Conservation (phyloP, 2,329 filamentous ascomycete species). For the Trichoderma guizhouense region DNA sequence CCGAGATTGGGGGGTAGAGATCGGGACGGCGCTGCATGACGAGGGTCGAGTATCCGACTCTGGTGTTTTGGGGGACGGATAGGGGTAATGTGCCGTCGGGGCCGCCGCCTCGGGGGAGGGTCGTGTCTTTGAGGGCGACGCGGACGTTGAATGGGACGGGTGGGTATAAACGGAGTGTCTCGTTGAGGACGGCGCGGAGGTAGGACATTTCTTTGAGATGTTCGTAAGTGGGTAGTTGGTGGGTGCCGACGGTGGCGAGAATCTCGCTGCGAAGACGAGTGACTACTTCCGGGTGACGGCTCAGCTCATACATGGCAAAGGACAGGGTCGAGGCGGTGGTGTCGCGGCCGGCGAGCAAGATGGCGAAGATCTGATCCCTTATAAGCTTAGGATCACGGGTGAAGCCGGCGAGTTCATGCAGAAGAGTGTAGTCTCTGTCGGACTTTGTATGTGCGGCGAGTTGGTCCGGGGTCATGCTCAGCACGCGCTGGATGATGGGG, state of each 20-base stretch:
- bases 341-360: constrained; percentile 81
- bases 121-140: constrained; percentile 68
- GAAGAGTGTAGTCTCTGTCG: constrained; percentile 74
- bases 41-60: constrained; percentile 64
- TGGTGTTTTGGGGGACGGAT: constrained; percentile 63
- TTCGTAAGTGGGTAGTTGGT: constrained; percentile 65
- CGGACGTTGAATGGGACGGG: constrained; percentile 78
- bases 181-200: constrained; percentile 68
- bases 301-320: constrained; percentile 80
- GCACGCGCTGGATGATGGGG: constrained; percentile 70
- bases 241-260: constrained; percentile 59
- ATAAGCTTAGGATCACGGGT: constrained; percentile 70
- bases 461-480: constrained; percentile 67
- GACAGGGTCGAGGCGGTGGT: constrained; percentile 80
- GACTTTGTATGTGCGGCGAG: constrained; percentile 68
- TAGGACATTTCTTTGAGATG: constrained; percentile 89
- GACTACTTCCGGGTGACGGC: constrained; percentile 64
- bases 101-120: constrained; percentile 68
- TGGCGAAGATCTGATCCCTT: constrained; percentile 78
- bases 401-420: constrained; percentile 78
- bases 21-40: constrained; percentile 70
- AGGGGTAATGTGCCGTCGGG: constrained; percentile 59
- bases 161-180: constrained; percentile 74
- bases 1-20: constrained; percentile 52
- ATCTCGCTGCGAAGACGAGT: constrained; percentile 72